phyloP scores from a whole-genome alignment of 768 basidiomycete species.

The Russula lepida region DNA sequence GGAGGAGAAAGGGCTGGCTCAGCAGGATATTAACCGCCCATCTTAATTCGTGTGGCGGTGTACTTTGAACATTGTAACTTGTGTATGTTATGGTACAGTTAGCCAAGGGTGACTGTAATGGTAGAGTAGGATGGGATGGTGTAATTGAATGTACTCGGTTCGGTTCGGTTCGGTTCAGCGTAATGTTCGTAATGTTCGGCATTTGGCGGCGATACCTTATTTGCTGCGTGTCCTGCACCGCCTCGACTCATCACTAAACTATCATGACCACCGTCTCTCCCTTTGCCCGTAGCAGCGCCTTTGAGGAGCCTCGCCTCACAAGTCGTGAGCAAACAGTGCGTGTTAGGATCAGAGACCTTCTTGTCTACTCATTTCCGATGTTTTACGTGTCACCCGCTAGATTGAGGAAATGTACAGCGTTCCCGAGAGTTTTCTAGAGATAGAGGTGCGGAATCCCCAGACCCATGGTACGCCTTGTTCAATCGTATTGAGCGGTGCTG shows the following conservation, averaged over 20 bases:
- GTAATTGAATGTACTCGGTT: too few species aligned
- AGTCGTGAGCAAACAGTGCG: slow-evolving; percentile 35
- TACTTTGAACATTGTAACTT: neutral
- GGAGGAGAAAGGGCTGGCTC: slow-evolving; percentile 46
- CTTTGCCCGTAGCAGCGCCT: slow-evolving; percentile 34
- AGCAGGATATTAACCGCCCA: slow-evolving; percentile 42
- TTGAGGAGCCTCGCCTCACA: slow-evolving; percentile 32
- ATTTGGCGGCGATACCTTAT: neutral
- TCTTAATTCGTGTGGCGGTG: neutral
- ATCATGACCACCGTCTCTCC: slow-evolving; percentile 35
- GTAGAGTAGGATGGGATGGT: neutral
- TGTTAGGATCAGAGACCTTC: neutral
- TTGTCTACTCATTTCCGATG: neutral
- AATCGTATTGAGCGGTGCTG: neutral
- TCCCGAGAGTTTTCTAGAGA: slow-evolving; percentile 94
- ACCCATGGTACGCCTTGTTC: slow-evolving; percentile 62
- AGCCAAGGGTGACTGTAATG: neutral
- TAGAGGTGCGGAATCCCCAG: slow-evolving; percentile 94
- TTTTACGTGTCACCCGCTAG: slow-evolving; percentile 32
- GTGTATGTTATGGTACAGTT: neutral
- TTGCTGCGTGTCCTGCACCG: too few species aligned
- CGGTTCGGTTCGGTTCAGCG: too few species aligned
- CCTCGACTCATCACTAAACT: neutral
- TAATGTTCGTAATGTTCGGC: too few species aligned
- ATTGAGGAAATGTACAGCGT: slow-evolving; percentile 99